Percentiles rank a stretch among this genome's conserved stretches.
Conservation (phyloP, 306 rosid genomes). For the Inga oerstediana region DNA sequence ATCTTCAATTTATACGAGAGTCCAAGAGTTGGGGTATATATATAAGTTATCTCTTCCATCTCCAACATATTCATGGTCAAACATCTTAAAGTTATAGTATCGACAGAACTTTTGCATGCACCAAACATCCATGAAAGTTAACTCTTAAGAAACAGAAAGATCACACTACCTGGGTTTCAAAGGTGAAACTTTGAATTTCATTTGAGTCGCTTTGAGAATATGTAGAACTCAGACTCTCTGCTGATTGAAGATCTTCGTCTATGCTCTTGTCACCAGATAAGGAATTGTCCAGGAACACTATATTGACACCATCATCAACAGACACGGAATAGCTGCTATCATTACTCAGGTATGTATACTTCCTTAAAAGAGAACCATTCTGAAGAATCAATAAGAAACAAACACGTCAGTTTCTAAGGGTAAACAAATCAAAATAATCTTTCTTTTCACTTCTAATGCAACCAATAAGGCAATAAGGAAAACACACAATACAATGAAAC, state of each 20-base stretch:
- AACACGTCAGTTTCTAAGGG: slow-evolving; percentile 25
- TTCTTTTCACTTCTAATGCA: not conserved
- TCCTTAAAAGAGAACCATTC: slow-evolving; percentile 89
- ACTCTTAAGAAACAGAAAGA: slow-evolving; percentile 22
- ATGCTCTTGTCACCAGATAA: slow-evolving; percentile 50
- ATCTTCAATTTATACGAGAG: too few relatives aligned
- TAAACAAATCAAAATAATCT: not conserved
- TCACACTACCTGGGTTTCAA: slow-evolving; percentile 85
- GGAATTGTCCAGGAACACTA: slow-evolving; percentile 52
- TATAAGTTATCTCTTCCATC: not conserved
- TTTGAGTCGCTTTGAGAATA: slow-evolving; percentile 53
- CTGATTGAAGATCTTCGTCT: slow-evolving; percentile 46
- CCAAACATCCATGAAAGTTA: slow-evolving; percentile 5
- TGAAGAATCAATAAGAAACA: slow-evolving; percentile 39
- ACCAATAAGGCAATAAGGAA: not conserved
- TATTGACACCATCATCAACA: slow-evolving; percentile 80
- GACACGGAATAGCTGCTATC: slow-evolving; percentile 92
- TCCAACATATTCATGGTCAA: not conserved
- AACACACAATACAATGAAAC: not conserved
- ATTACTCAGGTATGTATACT: slow-evolving; percentile 74
- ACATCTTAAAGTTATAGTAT: not conserved
- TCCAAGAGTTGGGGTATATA: not conserved
- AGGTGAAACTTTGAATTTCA: slow-evolving; percentile 75
- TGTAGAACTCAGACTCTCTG: slow-evolving; percentile 39
- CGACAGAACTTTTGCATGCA: not conserved